These are phyloP conservation scores for Lathyrus aphaca DNA, from an alignment of 306 rosid species.

Conservation along the genomic window DNA sequence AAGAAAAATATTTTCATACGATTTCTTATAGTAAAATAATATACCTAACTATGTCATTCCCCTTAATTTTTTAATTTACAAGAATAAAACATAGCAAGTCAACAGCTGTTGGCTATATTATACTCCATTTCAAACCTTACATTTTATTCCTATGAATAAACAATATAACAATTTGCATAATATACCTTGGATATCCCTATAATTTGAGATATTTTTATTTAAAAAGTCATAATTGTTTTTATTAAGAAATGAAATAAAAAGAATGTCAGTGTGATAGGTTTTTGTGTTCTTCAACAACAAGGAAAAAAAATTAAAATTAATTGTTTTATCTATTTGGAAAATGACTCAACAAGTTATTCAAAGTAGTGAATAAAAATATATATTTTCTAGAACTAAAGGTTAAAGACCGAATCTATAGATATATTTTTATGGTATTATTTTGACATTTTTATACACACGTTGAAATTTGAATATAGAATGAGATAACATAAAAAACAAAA, in stretches of 20 bases:
- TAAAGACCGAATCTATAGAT: constrained; percentile 32
- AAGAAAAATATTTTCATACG: background rate
- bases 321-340: constrained; percentile 21
- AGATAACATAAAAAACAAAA: constrained; percentile 23
- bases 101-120: constrained; percentile 10
- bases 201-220: constrained; percentile 3
- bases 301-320: constrained; percentile 17
- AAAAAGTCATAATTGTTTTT: constrained; percentile 27
- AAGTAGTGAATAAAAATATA: background rate
- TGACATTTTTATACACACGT: constrained; percentile 31
- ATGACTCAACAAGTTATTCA: constrained; percentile 21
- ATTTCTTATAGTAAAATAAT: background rate
- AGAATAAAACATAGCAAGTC: constrained; percentile 23
- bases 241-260: background rate
- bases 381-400: background rate
- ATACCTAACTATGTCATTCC: background rate
- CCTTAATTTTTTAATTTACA: background rate
- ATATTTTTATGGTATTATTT: constrained; percentile 14
- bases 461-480: constrained; percentile 20
- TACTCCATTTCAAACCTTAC: constrained; percentile 34
- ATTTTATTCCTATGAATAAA: constrained; percentile 23
- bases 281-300: constrained; percentile 13
- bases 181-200: constrained; percentile 38
- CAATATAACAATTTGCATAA: constrained; percentile 41
- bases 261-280: constrained; percentile 13